Conservation (phyloP, 139 green algal genomes). For the Chlamydomonas applanata region DNA sequence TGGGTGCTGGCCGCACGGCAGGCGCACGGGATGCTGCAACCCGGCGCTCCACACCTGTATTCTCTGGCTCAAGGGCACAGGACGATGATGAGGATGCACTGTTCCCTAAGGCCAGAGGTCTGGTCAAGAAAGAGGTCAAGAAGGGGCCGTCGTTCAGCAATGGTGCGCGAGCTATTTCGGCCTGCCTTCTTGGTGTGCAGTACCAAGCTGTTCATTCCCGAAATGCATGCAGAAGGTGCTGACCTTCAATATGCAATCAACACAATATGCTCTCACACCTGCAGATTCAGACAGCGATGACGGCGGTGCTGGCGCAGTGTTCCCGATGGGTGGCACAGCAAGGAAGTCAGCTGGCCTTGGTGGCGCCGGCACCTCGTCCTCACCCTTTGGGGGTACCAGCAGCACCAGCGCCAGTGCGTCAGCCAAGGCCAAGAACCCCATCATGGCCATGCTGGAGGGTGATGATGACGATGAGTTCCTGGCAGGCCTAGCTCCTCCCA, state of each 20-base stretch:
- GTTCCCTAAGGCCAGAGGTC: constrained; percentile 4
- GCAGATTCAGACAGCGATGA: constrained; percentile 8
- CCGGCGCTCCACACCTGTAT: too few relatives aligned
- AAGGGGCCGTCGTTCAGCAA: background rate
- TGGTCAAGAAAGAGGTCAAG: constrained; percentile 17
- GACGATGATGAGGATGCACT: constrained; percentile 8
- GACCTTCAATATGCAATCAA: background rate
- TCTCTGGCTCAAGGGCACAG: too few relatives aligned
- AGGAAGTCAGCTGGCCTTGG: too few relatives aligned
- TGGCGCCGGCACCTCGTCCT: background rate
- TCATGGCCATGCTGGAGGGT: background rate
- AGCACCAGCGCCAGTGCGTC: background rate
- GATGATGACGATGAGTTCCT: constrained; percentile 22
- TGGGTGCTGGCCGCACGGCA: too few relatives aligned
- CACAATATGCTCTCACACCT: background rate
- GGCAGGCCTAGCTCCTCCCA: constrained; percentile 5
- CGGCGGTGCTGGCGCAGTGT: background rate
- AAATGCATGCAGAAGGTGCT: background rate
- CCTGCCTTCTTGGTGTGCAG: too few relatives aligned
- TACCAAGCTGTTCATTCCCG: too few relatives aligned
- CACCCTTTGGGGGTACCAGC: background rate
- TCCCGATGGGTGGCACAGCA: too few relatives aligned
- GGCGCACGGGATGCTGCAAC: too few relatives aligned
- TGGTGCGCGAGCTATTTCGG: too few relatives aligned
- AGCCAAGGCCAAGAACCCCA: constrained; percentile 4